Conservation (phyloP, 2,329 filamentous ascomycete species). For the Elsinoe batatas region DNA sequence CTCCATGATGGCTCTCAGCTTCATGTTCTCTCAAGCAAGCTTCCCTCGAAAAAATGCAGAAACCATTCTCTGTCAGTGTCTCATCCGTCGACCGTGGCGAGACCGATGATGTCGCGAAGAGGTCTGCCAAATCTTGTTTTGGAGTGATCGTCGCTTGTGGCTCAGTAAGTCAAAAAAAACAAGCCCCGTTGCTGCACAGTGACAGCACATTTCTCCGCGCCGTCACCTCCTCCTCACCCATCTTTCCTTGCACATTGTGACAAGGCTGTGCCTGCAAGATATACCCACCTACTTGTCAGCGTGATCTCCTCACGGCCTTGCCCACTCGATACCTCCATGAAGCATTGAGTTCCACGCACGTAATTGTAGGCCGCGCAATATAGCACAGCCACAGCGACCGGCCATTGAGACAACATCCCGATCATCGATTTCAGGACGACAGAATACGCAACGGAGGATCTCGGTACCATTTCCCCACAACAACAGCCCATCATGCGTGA, state of each 20-base stretch:
- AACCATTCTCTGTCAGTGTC: not conserved
- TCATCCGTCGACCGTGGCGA: not conserved
- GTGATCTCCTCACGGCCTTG: not conserved
- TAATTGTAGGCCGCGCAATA: no score
- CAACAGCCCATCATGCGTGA: constrained; percentile 12
- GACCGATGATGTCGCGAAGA: not conserved
- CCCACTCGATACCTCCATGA: no score
- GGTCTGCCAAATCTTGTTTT: not conserved
- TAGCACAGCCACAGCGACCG: no score
- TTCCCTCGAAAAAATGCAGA: no score
- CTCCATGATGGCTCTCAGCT: not conserved
- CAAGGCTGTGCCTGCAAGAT: not conserved
- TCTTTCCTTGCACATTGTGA: not conserved
- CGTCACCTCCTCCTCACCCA: not conserved
- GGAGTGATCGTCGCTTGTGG: not conserved
- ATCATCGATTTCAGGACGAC: not conserved
- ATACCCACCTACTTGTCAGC: not conserved
- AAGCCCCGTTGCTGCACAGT: not conserved
- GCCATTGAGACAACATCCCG: not conserved
- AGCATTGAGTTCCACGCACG: no score
- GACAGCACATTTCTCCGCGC: not conserved
- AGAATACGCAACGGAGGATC: not conserved
- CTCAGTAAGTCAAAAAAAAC: constrained; percentile 3
- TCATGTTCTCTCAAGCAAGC: not conserved
- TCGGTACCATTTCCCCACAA: not conserved